Percentiles rank a stretch among this genome's conserved stretches.
These are phyloP conservation scores for Pseudocercospora macadamiae DNA, from an alignment of 2,329 filamentous ascomycete species.

Conservation along the genomic window DNA sequence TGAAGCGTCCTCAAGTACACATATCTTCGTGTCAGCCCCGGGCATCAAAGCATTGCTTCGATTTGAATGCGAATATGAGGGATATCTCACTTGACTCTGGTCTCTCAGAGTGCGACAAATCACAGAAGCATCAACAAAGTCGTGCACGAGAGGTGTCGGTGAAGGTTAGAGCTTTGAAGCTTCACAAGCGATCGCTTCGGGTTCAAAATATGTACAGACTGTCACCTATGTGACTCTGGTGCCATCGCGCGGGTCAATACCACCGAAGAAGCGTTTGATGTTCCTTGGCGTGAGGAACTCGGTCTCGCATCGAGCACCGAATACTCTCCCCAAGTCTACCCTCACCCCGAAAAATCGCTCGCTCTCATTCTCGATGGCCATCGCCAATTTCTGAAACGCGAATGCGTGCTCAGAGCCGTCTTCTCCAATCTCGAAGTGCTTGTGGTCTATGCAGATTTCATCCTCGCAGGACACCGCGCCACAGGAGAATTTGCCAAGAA, in stretches of 20 bases:
- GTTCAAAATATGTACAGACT: too few species aligned
- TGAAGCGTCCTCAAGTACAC: too few species aligned
- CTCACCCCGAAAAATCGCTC: not conserved
- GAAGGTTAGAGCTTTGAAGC: too few species aligned
- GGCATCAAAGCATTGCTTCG: too few species aligned
- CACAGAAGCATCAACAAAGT: too few species aligned
- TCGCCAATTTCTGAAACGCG: not conserved
- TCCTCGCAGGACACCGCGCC: not conserved
- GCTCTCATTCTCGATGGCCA: not conserved
- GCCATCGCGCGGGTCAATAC: not conserved
- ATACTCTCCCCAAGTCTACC: not conserved
- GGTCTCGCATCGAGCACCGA: not conserved
- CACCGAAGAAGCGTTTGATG: not conserved
- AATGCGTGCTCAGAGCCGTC: not conserved
- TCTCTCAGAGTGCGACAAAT: too few species aligned
- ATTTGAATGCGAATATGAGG: too few species aligned
- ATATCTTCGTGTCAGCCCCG: too few species aligned
- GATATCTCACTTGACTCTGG: too few species aligned
- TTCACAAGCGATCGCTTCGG: too few species aligned
- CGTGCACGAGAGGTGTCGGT: too few species aligned
- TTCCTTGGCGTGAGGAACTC: not conserved
- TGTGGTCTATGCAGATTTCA: not conserved
- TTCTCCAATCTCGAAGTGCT: not conserved
- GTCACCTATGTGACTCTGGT: not conserved
- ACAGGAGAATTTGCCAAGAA: not conserved